phyloP scores from a whole-genome alignment of 768 basidiomycete genomes.

The Lactarius evosmus region DNA sequence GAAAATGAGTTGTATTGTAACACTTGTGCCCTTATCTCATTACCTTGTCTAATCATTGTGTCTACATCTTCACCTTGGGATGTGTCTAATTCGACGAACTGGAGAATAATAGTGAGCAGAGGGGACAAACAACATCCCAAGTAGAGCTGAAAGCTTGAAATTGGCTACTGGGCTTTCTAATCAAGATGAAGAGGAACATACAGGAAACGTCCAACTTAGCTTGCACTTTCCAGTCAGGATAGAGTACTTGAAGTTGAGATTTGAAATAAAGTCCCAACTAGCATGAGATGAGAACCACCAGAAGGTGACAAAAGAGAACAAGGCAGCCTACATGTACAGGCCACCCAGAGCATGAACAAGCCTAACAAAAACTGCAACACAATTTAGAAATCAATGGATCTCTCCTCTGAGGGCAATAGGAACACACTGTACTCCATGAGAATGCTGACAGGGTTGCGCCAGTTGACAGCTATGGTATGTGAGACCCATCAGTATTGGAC shows the following conservation, averaged over 20 bases:
- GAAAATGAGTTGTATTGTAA: too few species aligned
- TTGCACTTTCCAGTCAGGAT: slow-evolving; percentile 7
- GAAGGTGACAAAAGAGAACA: not conserved
- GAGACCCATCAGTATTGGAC: too few species aligned
- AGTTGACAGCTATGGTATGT: too few species aligned
- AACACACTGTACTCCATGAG: too few species aligned
- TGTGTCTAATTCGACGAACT: not conserved
- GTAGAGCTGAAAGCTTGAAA: not conserved
- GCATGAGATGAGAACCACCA: not conserved
- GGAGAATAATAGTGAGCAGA: not conserved
- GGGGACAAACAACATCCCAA: not conserved
- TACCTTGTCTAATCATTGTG: too few species aligned
- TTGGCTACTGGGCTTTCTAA: not conserved
- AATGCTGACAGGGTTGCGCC: too few species aligned
- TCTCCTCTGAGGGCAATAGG: too few species aligned
- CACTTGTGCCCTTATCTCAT: too few species aligned
- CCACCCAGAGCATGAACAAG: slow-evolving; percentile 9
- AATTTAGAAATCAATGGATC: too few species aligned
- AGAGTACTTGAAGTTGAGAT: slow-evolving; percentile 5
- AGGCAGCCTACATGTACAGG: slow-evolving; percentile 11
- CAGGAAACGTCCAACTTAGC: not conserved
- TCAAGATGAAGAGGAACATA: not conserved
- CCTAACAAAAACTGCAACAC: slow-evolving; percentile 3
- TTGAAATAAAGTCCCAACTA: slow-evolving; percentile 17
- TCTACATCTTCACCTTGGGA: too few species aligned